Evolutionary conservation across 768 basidiomycete genomes (phyloP).

Genomic region (Cubamyces lactineus): DNA sequence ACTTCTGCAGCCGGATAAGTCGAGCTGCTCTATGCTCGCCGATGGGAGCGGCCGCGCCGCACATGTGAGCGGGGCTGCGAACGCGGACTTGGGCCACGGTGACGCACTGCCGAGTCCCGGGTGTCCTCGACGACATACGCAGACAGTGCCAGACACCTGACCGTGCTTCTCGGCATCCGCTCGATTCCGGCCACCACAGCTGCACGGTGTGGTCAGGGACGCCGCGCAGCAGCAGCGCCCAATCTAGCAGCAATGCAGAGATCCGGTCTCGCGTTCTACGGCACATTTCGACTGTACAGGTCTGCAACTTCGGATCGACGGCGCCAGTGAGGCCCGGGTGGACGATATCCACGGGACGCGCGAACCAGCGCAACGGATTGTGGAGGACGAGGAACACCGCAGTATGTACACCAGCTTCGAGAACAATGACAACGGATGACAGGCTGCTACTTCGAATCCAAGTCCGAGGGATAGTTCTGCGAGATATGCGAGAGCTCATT

Average conservation of each 20-base stretch:
- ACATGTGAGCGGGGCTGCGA: constrained; percentile 9
- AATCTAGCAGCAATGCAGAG: background rate
- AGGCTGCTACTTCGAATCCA: constrained; percentile 9
- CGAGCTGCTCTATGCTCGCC: background rate
- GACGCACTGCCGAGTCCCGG: constrained; percentile 13
- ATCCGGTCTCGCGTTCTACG: background rate
- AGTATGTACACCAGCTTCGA: constrained; percentile 19
- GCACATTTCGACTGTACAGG: too few relatives aligned
- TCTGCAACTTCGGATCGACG: constrained; percentile 12
- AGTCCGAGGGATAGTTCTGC: constrained; percentile 15
- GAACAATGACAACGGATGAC: constrained; percentile 5
- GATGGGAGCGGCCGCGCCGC: background rate
- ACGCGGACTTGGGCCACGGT: background rate
- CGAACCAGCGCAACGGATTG: constrained; percentile 3
- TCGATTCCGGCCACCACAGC: constrained; percentile 1
- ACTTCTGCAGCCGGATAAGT: background rate
- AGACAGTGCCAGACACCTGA: constrained; percentile 18
- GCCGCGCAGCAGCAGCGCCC: background rate
- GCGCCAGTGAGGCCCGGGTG: constrained; percentile 10
- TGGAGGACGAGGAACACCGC: constrained; percentile 1
- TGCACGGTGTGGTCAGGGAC: constrained; percentile 10
- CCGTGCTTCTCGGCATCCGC: constrained; percentile 13
- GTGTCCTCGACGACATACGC: background rate
- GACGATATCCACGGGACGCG: background rate
- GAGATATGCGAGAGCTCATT: constrained; percentile 13